These are phyloP conservation scores for Penicillium sclerotiorum DNA, from an alignment of 2,329 filamentous ascomycete genomes.

Conservation along the genomic window DNA sequence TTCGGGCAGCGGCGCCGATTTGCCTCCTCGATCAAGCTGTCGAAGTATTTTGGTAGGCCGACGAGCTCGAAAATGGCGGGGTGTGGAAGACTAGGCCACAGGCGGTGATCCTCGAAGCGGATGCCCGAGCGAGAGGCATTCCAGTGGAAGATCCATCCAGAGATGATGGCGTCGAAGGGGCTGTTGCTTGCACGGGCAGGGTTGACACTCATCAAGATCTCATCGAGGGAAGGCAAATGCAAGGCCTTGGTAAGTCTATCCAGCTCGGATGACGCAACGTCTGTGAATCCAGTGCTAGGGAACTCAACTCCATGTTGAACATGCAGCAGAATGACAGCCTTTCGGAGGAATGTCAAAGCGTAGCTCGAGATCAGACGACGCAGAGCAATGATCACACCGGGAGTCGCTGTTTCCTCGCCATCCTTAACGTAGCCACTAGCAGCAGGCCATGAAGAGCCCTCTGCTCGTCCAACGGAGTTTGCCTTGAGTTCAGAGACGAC, in stretches of 20 bases:
- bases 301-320: slow-evolving; percentile 89
- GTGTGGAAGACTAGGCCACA: slow-evolving; percentile 65
- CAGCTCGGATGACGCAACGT: slow-evolving; percentile 73
- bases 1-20: slow-evolving; percentile 82
- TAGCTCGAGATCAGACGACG: slow-evolving; percentile 68
- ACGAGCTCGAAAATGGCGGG: slow-evolving; percentile 93
- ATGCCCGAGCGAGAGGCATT: slow-evolving; percentile 36
- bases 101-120: slow-evolving; percentile 34
- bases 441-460: slow-evolving; percentile 39
- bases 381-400: slow-evolving; percentile 35
- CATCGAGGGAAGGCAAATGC: slow-evolving; percentile 74
- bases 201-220: slow-evolving; percentile 68
- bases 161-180: slow-evolving; percentile 54
- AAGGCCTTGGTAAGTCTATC: slow-evolving; percentile 77
- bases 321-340: slow-evolving; percentile 79
- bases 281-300: slow-evolving; percentile 66
- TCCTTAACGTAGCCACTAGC: slow-evolving; percentile 43
- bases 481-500: slow-evolving; percentile 40
- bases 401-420: slow-evolving; percentile 38
- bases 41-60: slow-evolving; percentile 87
- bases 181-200: slow-evolving; percentile 42
- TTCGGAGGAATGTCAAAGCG: slow-evolving; percentile 86
- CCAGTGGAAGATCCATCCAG: slow-evolving; percentile 70
- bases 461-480: slow-evolving; percentile 38
- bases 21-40: slow-evolving; percentile 88